Evolutionary conservation across 768 basidiomycete species (phyloP), one percentile per base, ranked within the genome.

Genomic region (Rubroboletus pulcherrimus): DNA sequence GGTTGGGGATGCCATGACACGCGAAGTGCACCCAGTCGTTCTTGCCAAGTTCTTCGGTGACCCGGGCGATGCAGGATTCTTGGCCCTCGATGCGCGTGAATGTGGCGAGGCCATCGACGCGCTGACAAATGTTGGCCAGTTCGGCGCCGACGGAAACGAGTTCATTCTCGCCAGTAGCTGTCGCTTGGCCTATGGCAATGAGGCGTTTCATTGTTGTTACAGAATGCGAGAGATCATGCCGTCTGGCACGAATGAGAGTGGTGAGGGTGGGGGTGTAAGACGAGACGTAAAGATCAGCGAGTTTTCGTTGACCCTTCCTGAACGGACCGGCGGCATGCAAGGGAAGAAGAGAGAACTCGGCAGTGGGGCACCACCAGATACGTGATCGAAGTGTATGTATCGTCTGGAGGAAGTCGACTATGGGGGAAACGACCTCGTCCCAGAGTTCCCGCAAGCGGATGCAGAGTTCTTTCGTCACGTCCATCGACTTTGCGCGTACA

Each of bases 261-360:
- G 39, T 44, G 21, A 63, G 17, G 2, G 49, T 60, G 0, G 62
- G 58, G 5, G 62, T 63, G 11, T 63, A 60, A n/a, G 62, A 63
- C 15, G 63, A 60, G 26, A 57, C 41, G 31, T 61, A 59, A 4
- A 53, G 30, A 10, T 41, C 55, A 40, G 56, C 45, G 53, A 61
- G 26, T 26, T 26, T 26, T 26, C 26, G 26, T 26, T 26, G 26
- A 26, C 26, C 26, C 26, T 26, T 26, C 26, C 26, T 26, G 26
- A 26, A 26, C 26, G 26, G 26, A 26, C 26, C 26, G 26, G 26
- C 26, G 5, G 26, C 26, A 26, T 26, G 26, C 26, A 26, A 26
- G 26, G 26, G 26, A 4, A 26, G 26, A 26, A 26, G 26, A 26
- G 26, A 26, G 26, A 26, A 26, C 26, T 26, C 41, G 41, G 41